Evolutionary conservation across 179 eudicot species (phyloP), one percentile per base, ranked within the genome.

Genomic region (Silene coronaria): DNA sequence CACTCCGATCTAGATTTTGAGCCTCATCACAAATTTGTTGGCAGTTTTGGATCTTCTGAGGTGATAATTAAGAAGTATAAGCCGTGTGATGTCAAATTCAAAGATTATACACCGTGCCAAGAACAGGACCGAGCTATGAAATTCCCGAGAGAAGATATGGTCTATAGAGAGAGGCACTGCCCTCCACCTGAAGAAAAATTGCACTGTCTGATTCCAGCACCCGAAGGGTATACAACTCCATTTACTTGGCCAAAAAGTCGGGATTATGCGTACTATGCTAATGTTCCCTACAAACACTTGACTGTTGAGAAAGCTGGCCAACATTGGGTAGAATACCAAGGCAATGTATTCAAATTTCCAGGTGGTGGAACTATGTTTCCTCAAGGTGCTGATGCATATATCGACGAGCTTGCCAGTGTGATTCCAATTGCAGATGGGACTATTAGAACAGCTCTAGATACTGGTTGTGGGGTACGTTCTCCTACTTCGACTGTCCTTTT

Each of bases 331-430:
- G 86, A 88, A 67, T 84, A 70, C 80, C 75, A 82, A 72, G 89
- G 87, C 66, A 66, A 84, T 69, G 85, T 86, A 7, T 85, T 88
- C 68, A 83, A 79, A 67, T 84, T 88, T 76, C 91, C 88, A 2
- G 88, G 89, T 73, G 91, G 91, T 55, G 89, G 88, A 46, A 88
- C 89, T 0, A 80, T 83, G 87, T 88, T 88, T 70, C 91, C 91
- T 64, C 86, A 86, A 73, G 91, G 91, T 21, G 91, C 87, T n/a
- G 89, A 88, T 80, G 87, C 86, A 5, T 88, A 88, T 75, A 86
- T 88, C 64, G 85, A 88, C 67, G 86, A 86, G 58, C 86, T 86
- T 77, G 88, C 88, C 60, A 77, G 81, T 62, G 85, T 84, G 70
- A 83, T 86, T 59, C 89, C 91, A 9, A 82, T 88, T 38, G 77